phyloP scores from a whole-genome alignment of 305 asterid species.

The Fraxinus paxiana region DNA sequence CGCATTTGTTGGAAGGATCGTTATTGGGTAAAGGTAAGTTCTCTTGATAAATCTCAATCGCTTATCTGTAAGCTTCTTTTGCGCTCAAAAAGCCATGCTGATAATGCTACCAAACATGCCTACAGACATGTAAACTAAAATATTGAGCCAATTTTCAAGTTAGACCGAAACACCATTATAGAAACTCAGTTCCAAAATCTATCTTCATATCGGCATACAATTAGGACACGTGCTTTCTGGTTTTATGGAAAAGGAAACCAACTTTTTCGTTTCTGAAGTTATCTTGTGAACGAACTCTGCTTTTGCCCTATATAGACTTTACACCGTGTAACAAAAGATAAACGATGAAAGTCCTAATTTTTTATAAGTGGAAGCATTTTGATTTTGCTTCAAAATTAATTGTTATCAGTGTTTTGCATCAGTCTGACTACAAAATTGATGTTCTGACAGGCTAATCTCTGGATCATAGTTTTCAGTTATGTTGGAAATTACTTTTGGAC shows the following conservation, averaged over 20 bases:
- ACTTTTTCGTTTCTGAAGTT: background rate
- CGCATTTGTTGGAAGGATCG: constrained; percentile 59
- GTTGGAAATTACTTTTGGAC: constrained; percentile 99
- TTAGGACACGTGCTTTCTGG: background rate
- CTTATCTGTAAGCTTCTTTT: background rate
- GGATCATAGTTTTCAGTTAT: constrained; percentile 86
- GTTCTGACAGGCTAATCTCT: constrained; percentile 77
- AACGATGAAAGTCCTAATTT: background rate
- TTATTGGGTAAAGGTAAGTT: constrained; percentile 88
- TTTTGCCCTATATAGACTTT: background rate
- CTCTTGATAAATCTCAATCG: constrained; percentile 11
- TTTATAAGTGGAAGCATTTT: constrained; percentile 2
- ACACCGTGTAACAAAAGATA: background rate
- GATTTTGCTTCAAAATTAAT: background rate
- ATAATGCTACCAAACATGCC: background rate
- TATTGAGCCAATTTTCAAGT: constrained; percentile 14
- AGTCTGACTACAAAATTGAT: constrained; percentile 29
- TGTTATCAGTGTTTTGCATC: background rate
- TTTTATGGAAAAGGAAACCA: background rate
- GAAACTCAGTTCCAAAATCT: background rate
- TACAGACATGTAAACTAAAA: constrained; percentile 3
- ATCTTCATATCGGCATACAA: background rate
- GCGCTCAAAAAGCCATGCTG: background rate
- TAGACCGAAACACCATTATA: background rate
- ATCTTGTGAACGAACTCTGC: constrained; percentile 1